phyloP scores from a whole-genome alignment of 495 filamentous ascomycete genomes.

The Penicillium coffeae region DNA sequence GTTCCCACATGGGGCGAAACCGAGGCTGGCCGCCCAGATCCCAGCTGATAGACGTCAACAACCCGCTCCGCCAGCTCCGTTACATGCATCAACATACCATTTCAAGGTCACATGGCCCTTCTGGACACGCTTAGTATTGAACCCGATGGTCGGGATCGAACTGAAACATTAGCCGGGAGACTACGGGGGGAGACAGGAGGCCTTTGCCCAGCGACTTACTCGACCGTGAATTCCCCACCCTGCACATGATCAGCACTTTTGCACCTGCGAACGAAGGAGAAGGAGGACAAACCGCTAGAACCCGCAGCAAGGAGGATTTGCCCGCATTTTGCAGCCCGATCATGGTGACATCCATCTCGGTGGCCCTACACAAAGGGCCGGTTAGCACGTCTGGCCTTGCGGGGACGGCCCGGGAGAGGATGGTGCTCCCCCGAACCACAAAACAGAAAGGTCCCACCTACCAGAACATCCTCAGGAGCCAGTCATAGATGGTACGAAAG shows the following conservation, averaged over 20 bases:
- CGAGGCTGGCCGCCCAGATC: constrained; percentile 95
- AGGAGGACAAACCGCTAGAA: constrained; percentile 74
- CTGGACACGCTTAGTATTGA: constrained; percentile 98
- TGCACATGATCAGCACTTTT: constrained; percentile 39
- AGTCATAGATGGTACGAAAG: constrained; percentile 96
- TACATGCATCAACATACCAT: constrained; percentile 53
- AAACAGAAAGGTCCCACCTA: constrained; percentile 54
- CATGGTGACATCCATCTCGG: constrained; percentile 99
- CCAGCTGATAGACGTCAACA: constrained; percentile 56
- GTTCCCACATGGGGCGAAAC: constrained; percentile 98
- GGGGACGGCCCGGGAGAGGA: constrained; percentile 35
- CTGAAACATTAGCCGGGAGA: constrained; percentile 54
- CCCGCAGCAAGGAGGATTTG: constrained; percentile 91
- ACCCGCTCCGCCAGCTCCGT: neutral
- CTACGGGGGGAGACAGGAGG: no score
- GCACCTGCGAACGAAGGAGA: neutral
- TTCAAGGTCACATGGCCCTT: constrained; percentile 98
- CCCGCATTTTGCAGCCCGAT: constrained; percentile 98
- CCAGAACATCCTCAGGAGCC: constrained; percentile 97
- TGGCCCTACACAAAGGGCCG: constrained; percentile 62
- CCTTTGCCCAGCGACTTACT: constrained; percentile 62
- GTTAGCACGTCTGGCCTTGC: constrained; percentile 21
- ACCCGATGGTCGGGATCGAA: constrained; percentile 96
- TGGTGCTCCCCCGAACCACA: constrained; percentile 13
- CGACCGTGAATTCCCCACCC: constrained; percentile 98